Conservation (phyloP, 148 eudicot genomes). For the Nepenthes mirabilis region DNA sequence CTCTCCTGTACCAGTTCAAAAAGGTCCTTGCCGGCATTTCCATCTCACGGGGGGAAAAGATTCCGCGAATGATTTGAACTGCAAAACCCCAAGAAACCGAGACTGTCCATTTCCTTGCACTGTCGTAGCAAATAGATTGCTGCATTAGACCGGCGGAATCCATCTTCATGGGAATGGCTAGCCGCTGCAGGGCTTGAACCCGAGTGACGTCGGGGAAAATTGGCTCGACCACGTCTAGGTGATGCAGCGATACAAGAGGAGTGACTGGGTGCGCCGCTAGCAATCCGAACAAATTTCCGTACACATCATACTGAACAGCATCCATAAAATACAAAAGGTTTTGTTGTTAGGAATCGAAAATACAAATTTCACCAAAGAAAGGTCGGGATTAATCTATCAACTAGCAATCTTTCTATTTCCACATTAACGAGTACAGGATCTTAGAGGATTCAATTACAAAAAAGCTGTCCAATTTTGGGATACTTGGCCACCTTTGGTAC, state of each 20-base stretch:
- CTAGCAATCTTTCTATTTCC: too few species aligned
- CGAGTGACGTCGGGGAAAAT: slow-evolving; percentile 69
- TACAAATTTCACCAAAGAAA: background rate
- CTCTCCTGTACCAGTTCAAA: slow-evolving; percentile 82
- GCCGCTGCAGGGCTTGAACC: slow-evolving; percentile 44
- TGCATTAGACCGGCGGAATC: slow-evolving; percentile 85
- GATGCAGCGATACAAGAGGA: slow-evolving; percentile 73
- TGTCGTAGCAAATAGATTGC: slow-evolving; percentile 77
- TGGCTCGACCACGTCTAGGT: slow-evolving; percentile 89
- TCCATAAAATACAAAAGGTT: slow-evolving; percentile 5
- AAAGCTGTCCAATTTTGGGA: too few species aligned
- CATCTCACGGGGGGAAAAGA: slow-evolving; percentile 74
- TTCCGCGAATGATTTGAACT: slow-evolving; percentile 63
- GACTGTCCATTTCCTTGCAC: slow-evolving; percentile 51
- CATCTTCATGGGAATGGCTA: slow-evolving; percentile 49
- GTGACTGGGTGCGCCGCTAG: slow-evolving; percentile 86
- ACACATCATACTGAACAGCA: slow-evolving; percentile 62
- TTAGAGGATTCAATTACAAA: too few species aligned
- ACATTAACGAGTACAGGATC: too few species aligned
- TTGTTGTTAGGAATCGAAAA: background rate
- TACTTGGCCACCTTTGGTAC: too few species aligned
- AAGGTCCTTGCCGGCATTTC: slow-evolving; percentile 94
- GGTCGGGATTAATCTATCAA: too few species aligned
- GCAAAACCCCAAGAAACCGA: slow-evolving; percentile 94
- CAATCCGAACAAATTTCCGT: slow-evolving; percentile 82